Percentiles rank a stretch among this genome's conserved stretches.
These are phyloP conservation scores for Botrytis aclada DNA, from an alignment of 2,329 filamentous ascomycete species.

Conservation along the genomic window DNA sequence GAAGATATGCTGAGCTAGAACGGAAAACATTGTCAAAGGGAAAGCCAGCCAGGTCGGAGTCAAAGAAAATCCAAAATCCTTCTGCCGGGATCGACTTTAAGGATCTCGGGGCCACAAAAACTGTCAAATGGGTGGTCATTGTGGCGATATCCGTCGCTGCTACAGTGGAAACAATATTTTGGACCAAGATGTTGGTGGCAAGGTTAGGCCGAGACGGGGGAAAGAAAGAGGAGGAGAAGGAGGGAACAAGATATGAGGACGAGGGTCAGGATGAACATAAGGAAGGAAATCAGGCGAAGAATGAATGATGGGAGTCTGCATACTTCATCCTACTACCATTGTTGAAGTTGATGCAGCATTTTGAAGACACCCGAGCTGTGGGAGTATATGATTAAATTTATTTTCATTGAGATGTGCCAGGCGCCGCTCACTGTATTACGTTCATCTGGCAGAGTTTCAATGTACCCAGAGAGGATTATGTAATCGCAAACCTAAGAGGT, in stretches of 20 bases:
- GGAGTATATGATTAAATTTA: background rate
- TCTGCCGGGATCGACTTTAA: slow-evolving; percentile 6
- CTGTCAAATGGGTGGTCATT: slow-evolving; percentile 22
- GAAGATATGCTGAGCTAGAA: background rate
- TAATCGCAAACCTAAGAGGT: background rate
- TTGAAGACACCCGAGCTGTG: background rate
- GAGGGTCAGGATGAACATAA: background rate
- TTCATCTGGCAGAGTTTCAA: background rate
- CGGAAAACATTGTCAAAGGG: background rate
- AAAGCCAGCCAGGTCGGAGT: background rate
- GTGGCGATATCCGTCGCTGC: slow-evolving; percentile 16
- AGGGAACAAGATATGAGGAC: background rate
- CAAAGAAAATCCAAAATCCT: background rate
- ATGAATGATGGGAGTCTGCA: background rate
- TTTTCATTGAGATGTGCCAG: background rate
- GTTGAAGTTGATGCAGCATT: background rate
- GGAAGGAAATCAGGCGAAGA: background rate
- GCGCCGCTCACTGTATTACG: background rate
- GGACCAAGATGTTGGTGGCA: background rate
- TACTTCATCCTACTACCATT: background rate
- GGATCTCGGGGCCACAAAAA: slow-evolving; percentile 23
- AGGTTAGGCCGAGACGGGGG: slow-evolving; percentile 19
- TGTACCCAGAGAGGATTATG: background rate
- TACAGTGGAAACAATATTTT: slow-evolving; percentile 21
- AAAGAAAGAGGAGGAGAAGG: background rate